Base-by-base conservation (phyloP, 345 rosid genomes). In the Arabidopsis arenosa region DNA sequence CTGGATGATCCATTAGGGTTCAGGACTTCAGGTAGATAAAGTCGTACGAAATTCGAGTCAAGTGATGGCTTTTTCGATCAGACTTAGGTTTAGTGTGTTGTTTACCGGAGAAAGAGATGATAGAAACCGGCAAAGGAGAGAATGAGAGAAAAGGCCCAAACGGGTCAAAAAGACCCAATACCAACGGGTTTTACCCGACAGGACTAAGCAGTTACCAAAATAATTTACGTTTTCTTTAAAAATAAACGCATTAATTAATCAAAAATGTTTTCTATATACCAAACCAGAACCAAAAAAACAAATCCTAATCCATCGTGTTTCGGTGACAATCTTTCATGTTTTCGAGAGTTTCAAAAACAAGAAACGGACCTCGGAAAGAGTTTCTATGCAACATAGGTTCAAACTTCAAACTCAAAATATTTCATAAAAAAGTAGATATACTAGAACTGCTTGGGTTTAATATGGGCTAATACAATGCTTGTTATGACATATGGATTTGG, bases 1-100 rank as follows among this genome's bases (percentile, higher is more conserved):
- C 93, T 23, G 80, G 88, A 39, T 85, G 86, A 77, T 92, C 93
- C 93, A 89, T 89, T 58, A 72, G 63, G 65, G 35, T 40, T 61
- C 44, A 33, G 53, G 63, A 58, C 23, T 40, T 61, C 44, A 33
- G 53, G 11, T 28, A 36, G 63, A 56, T 14, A 7, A 44, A 43
- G 4, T 6, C 37, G 49, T 41, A 2, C 1, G 15, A 56, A 66
- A 18, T n/a, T 14, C 12, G 52, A 36, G 43, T 32, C 35, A 28
- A 72, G 60, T 72, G 70, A 39, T 55, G 6, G 36, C 45, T 2
- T 35, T 28, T 45, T n/a, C 11, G 66, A 74, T 66, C 78, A 58
- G 71, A 66, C 15, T 57, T 74, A 57, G 78, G 72, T 74, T 74
- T 35, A 28, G 23, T 62, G 26, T 28, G 21, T 21, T 28, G 21